Evolutionary conservation across 352 stramenopile species (phyloP), one percentile per base, ranked within the genome.

Genomic region (Phytophthora cajani): DNA sequence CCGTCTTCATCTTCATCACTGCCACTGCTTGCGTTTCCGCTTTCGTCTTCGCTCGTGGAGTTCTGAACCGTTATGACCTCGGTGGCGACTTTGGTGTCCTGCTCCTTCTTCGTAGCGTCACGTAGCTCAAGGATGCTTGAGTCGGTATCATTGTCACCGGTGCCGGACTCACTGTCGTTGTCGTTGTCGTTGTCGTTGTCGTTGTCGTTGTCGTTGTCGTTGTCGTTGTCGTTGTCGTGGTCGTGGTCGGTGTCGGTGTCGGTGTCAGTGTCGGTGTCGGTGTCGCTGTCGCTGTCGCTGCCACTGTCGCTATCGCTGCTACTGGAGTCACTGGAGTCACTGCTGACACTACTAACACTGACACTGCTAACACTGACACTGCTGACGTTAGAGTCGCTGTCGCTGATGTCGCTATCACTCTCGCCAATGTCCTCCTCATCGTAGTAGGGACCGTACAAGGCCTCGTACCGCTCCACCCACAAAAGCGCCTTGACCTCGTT

Each of bases 391-490:
- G 36, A 66, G n/a, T 36, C 23, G 21, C 27, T 62, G 17, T 67
- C 50, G 17, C 62, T 69, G 47, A 58, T 46, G 11, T 71, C 62
- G 36, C 32, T 59, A 9, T 74, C 14, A 53, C 62, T 62, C 2
- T 73, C 54, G 33, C 17, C 59, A 1, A 52, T 58, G 47, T 56
- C 64, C 14, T 72, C 69, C 16, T 61, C 52, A 8, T 69, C 69
- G 52, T 61, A 42, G 44, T 75, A 62, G 11, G 57, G 56, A 10
- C 74, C 76, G 51, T 74, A 71, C 11, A 71, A 19, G 10, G 46
- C 69, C 58, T 78, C 77, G 60, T 79, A 87, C 53, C 70, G 67
- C 51, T 82, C 75, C 19, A 87, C 56, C 79, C 79, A 89, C 9
- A 87, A 52, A 9, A 84, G 77, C 3, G 73, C 78, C 66, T 85